phyloP scores from a whole-genome alignment of 2,329 filamentous ascomycete genomes.

The Neonectria coccinea region DNA sequence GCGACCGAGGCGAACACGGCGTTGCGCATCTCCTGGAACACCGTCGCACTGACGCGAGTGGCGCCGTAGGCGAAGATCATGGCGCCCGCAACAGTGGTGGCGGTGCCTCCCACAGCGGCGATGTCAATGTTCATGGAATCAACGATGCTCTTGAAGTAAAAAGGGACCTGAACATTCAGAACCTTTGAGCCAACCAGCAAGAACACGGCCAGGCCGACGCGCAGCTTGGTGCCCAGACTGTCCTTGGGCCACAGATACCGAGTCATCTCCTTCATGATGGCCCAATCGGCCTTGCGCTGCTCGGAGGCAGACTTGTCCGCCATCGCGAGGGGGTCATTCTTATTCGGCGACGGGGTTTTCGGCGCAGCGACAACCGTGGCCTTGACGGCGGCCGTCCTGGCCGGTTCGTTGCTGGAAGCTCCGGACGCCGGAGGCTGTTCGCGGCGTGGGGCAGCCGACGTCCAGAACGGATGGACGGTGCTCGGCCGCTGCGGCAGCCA shows the following conservation, averaged over 20 bases:
- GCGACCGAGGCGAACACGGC: constrained; percentile 97
- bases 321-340: constrained; percentile 49
- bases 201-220: constrained; percentile 86
- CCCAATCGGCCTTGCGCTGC: constrained; percentile 97
- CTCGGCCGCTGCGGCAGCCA: constrained; percentile 47
- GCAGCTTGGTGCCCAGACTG: constrained; percentile 76
- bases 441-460: constrained; percentile 46
- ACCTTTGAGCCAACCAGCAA: constrained; percentile 92
- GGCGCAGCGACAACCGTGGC: constrained; percentile 34
- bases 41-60: constrained; percentile 85
- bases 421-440: constrained; percentile 40
- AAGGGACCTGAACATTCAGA: constrained; percentile 96
- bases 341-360: constrained; percentile 37
- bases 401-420: constrained; percentile 33
- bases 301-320: constrained; percentile 74
- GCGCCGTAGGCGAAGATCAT: constrained; percentile 95
- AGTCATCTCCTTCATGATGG: constrained; percentile 98
- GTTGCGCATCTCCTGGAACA: constrained; percentile 95
- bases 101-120: constrained; percentile 85
- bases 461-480: constrained; percentile 48
- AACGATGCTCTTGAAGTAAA: constrained; percentile 98
- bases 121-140: constrained; percentile 98
- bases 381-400: constrained; percentile 37
- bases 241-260: constrained; percentile 96
- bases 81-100: constrained; percentile 86